Base-by-base conservation (phyloP, 2,329 filamentous ascomycete species). In the Drechslerella stenobrocha region DNA sequence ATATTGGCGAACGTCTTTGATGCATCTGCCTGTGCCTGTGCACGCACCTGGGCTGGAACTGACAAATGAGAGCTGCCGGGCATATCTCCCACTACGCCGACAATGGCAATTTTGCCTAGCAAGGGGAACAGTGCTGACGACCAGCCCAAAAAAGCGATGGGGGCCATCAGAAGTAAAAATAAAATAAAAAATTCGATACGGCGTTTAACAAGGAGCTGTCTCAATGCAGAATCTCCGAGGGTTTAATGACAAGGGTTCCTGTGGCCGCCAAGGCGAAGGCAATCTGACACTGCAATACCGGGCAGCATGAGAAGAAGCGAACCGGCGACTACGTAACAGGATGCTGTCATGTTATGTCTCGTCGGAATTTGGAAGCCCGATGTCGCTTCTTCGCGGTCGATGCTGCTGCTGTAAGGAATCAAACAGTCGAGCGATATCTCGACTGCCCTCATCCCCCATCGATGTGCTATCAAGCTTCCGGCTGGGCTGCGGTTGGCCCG, bases 301-400 rank as follows among this genome's bases (percentile, higher is more conserved):
- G 47, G 28, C 24, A 35, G 45, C 37, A 30, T 44, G 37, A 60
- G 34, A 28, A 67, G 18, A 60, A 56, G 63, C 63, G 63, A 67
- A 37, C 63, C 63, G 63, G 63, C 63, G 63, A 67, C 63, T 60
- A 67, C 63, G 63, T 67, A 67, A 67, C 32, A 35, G 55, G 63
- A 67, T 67, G 45, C 55, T 67, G 63, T 67, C 63, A 67, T 67
- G 63, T 24, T 57, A 47, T 56, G 26, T 30, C 35, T 37, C 37
- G 48, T 34, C 50, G 35, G 52, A 66, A 55, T 50, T n/a, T 55
- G 63, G 63, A 60, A 67, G 63, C 63, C 61, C 63, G 63, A 60
- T 67, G 47, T 67, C 55, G 55, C 55, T 44, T 60, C 34, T n/a
- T 18, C 37, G 44, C 9, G 13, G 22, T 2, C 9, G 44, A 23